phyloP scores from a whole-genome alignment of 1,284 basidiomycete genomes.

The Ustilago vetiveriae region DNA sequence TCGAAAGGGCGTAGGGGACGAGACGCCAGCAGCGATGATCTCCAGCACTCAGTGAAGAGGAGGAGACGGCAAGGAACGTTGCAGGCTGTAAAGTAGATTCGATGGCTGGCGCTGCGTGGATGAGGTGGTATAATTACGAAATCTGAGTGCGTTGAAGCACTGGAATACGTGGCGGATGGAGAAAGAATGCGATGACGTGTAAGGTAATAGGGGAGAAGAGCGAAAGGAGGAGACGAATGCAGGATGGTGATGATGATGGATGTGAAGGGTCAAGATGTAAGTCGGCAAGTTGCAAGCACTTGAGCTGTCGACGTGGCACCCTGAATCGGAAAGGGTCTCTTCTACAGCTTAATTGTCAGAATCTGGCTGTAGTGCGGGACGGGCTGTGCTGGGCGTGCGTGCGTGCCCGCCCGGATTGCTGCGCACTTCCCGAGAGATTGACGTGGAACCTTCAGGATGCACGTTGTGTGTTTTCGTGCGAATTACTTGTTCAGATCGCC shows the following conservation, averaged over 20 bases:
- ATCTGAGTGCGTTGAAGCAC: constrained; percentile 35
- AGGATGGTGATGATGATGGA: constrained; percentile 2
- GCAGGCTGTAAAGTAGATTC: background rate
- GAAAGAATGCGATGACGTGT: constrained; percentile 21
- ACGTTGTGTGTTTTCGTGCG: too few relatives aligned
- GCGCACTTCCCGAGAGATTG: too few relatives aligned
- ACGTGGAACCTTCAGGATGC: too few relatives aligned
- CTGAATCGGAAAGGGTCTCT: too few relatives aligned
- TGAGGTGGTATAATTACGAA: constrained; percentile 11
- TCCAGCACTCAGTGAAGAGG: constrained; percentile 47
- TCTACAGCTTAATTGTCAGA: background rate
- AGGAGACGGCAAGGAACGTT: constrained; percentile 14
- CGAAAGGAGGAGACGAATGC: background rate
- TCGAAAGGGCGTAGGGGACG: background rate
- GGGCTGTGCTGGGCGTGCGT: constrained; percentile 5
- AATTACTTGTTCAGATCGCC: background rate
- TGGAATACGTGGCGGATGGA: constrained; percentile 5
- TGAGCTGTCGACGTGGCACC: constrained; percentile 37
- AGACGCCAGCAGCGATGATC: constrained; percentile 3
- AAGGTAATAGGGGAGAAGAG: constrained; percentile 8
- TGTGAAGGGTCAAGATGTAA: too few relatives aligned
- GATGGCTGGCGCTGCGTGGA: constrained; percentile 1
- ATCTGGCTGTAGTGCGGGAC: too few relatives aligned
- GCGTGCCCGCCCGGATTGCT: too few relatives aligned
- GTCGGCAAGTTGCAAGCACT: background rate